Conservation (phyloP, 257 asterid species). For the Dorcoceras hygrometricum region DNA sequence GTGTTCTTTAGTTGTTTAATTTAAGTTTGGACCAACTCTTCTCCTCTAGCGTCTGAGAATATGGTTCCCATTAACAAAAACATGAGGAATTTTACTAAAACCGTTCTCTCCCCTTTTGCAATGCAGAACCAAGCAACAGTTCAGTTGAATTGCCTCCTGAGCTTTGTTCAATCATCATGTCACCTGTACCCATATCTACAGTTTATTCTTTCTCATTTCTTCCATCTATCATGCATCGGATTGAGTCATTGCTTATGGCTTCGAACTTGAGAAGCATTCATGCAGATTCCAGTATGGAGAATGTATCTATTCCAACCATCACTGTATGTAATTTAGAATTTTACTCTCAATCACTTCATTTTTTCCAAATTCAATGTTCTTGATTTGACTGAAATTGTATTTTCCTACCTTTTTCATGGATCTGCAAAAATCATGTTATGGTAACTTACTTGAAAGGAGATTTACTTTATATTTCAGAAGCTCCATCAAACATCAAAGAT, state of each 20-base stretch:
- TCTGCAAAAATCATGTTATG: too few species aligned
- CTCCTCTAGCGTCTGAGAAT: background rate
- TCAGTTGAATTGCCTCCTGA: conserved; percentile 78
- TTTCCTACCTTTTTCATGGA: too few species aligned
- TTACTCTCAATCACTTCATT: background rate
- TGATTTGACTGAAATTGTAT: too few species aligned
- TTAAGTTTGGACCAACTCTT: background rate
- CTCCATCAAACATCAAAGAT: background rate
- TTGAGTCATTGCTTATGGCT: conserved; percentile 76
- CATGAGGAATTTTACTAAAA: conserved; percentile 2
- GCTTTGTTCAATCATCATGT: conserved; percentile 63
- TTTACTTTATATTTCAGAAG: too few species aligned
- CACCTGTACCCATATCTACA: conserved; percentile 55
- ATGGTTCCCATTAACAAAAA: background rate
- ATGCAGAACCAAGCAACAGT: conserved; percentile 45
- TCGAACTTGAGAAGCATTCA: conserved; percentile 50
- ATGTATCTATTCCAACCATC: conserved; percentile 45
- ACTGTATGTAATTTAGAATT: conserved; percentile 34
- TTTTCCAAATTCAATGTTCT: too few species aligned
- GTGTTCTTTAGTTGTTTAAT: background rate
- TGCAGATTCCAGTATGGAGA: conserved; percentile 40
- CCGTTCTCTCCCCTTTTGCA: conserved; percentile 12
- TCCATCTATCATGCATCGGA: conserved; percentile 76
- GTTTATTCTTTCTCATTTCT: conserved; percentile 58
- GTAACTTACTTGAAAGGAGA: too few species aligned